Evolutionary conservation across 805 yeast genomes (phyloP).

Genomic region (Yarrowia sp.): DNA sequence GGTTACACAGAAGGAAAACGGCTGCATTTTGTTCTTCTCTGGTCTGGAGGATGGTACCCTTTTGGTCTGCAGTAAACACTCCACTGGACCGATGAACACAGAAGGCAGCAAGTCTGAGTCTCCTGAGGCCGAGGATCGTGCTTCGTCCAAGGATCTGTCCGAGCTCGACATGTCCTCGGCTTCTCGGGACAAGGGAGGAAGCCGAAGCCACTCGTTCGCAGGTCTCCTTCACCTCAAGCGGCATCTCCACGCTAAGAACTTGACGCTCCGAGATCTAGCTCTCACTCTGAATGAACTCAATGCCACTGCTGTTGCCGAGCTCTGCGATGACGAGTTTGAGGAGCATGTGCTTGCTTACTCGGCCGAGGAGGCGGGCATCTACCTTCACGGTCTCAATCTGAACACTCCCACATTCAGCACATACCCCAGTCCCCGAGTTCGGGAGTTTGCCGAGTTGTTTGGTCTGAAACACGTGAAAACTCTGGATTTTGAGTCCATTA

Average conservation of each 20-base stretch:
- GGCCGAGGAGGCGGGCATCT: constrained; percentile 74
- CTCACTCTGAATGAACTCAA: constrained; percentile 57
- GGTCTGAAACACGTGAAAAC: constrained; percentile 67
- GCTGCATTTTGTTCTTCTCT: constrained; percentile 85
- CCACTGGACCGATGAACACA: constrained; percentile 66
- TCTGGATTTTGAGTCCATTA: constrained; percentile 52
- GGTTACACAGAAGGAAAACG: constrained; percentile 87
- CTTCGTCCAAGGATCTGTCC: not conserved
- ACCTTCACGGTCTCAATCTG: constrained; percentile 84
- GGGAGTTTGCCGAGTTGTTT: constrained; percentile 64
- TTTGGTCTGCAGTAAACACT: constrained; percentile 89
- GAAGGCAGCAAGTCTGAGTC: constrained; percentile 51
- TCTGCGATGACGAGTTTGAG: constrained; percentile 91
- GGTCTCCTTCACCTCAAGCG: constrained; percentile 65
- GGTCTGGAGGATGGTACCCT: constrained; percentile 78
- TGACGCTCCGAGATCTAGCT: constrained; percentile 62
- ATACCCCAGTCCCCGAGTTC: constrained; percentile 64
- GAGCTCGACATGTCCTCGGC: not conserved
- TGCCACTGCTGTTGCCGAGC: constrained; percentile 88
- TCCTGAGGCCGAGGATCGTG: constrained; percentile 40
- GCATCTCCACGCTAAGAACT: constrained; percentile 58
- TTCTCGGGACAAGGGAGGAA: constrained; percentile 7
- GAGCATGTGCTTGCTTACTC: constrained; percentile 87
- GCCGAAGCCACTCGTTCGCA: constrained; percentile 73
- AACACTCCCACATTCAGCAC: constrained; percentile 73